Evolutionary conservation across 2,329 filamentous ascomycete species (phyloP).

Genomic region (Colletotrichum neosansevieriae): DNA sequence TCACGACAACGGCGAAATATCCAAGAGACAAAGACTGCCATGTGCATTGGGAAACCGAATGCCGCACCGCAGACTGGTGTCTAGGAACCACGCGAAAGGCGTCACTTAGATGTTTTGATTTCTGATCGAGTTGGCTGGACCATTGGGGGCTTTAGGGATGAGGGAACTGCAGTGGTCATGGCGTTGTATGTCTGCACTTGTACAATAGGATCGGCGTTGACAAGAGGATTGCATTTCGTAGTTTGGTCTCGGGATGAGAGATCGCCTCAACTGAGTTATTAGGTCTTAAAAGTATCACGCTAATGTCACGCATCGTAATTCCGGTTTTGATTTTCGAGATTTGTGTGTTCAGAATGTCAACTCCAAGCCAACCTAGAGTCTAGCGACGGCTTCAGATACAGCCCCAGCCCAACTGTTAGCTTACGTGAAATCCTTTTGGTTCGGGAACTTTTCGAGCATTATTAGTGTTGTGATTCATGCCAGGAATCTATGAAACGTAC

Average conservation of each 20-base stretch:
- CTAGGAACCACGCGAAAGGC: conserved; percentile 25
- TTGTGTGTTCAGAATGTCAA: no score
- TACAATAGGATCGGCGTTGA: conserved; percentile 33
- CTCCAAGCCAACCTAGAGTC: no score
- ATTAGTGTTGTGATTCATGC: not conserved
- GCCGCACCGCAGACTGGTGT: not conserved
- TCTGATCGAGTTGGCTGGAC: conserved; percentile 13
- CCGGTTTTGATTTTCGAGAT: no score
- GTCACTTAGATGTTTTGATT: conserved; percentile 30
- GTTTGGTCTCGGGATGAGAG: conserved; percentile 15
- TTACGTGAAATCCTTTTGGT: not conserved
- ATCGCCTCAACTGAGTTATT: not conserved
- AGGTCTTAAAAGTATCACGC: conserved; percentile 28
- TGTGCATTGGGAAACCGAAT: not conserved
- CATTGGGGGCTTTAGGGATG: conserved; percentile 1
- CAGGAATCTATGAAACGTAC: conserved; percentile 26
- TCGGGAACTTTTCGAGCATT: no score
- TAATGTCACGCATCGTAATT: not conserved
- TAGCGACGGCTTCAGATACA: no score
- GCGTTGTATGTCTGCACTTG: conserved; percentile 27
- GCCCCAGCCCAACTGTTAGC: no score
- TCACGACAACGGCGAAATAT: conserved; percentile 16
- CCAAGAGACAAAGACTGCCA: not conserved
- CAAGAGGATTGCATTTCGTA: conserved; percentile 16
- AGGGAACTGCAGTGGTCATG: conserved; percentile 18